Evolutionary conservation across 23 red algal genomes (phyloP).

Genomic region (Gracilaria domingensis): DNA sequence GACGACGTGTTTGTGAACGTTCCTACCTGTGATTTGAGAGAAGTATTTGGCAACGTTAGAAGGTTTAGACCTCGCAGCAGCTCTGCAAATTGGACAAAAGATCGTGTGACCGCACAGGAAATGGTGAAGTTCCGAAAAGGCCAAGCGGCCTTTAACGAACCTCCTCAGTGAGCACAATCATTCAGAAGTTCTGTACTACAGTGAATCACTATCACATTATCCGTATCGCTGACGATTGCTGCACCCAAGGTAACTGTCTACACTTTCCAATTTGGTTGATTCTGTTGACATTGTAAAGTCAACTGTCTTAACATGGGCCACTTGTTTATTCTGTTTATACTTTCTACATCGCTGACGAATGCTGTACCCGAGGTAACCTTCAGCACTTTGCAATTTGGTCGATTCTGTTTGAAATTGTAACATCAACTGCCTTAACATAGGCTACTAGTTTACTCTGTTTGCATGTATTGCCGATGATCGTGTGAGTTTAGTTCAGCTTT

Average conservation of each 20-base stretch:
- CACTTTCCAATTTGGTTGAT: too few relatives aligned
- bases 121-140: slow-evolving; percentile 52
- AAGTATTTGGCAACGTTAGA: slow-evolving; percentile 44
- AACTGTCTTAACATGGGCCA: too few relatives aligned
- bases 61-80: slow-evolving; percentile 27
- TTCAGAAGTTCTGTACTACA: not conserved
- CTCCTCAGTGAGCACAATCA: not conserved
- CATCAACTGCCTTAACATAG: too few relatives aligned
- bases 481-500: too few relatives aligned
- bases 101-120: slow-evolving; percentile 55
- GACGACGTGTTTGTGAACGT: slow-evolving; percentile 50
- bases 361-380: too few relatives aligned
- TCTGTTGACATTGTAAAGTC: too few relatives aligned
- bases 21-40: slow-evolving; percentile 51
- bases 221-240: not conserved
- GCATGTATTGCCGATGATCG: not conserved
- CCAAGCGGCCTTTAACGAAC: slow-evolving; percentile 36
- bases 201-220: not conserved
- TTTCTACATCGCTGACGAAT: too few relatives aligned
- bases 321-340: too few relatives aligned
- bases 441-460: not conserved
- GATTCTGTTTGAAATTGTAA: not conserved
- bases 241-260: too few relatives aligned
- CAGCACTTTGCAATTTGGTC: not conserved
- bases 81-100: slow-evolving; percentile 64